A percentile compares a stretch with the other conserved stretches of the same genome.
These are phyloP conservation scores for Colletotrichum coccodes DNA, from an alignment of 2,329 filamentous ascomycete genomes.

Conservation along the genomic window DNA sequence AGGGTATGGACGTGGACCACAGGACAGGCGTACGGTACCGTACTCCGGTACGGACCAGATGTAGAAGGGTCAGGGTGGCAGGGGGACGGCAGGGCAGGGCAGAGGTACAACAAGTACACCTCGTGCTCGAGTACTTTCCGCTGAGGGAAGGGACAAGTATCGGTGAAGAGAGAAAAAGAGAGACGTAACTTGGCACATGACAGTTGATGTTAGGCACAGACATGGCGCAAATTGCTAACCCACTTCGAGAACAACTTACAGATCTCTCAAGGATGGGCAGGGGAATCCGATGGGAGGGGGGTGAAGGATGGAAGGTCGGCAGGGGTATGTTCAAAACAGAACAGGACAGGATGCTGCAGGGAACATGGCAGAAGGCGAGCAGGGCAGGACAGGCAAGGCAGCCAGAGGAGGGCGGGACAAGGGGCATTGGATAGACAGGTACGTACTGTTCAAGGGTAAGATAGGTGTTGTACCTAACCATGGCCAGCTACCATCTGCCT, in stretches of 20 bases:
- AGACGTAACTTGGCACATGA: constrained; percentile 34
- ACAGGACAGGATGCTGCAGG: constrained; percentile 8
- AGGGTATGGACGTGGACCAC: constrained; percentile 12
- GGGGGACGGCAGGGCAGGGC: not conserved
- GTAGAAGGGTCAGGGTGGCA: not conserved
- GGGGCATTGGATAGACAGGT: not conserved
- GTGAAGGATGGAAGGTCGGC: too few species aligned
- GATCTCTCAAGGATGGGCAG: constrained; percentile 29
- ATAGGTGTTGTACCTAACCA: not conserved
- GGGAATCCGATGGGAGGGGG: constrained; percentile 12
- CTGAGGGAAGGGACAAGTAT: constrained; percentile 25
- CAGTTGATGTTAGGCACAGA: constrained; percentile 31
- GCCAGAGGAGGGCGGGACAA: not conserved
- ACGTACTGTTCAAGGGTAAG: not conserved
- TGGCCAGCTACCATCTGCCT: not conserved
- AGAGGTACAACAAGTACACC: not conserved
- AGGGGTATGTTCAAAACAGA: constrained; percentile 12
- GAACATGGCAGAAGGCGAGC: not conserved
- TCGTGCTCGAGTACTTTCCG: constrained; percentile 6
- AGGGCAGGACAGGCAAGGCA: not conserved
- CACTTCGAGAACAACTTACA: constrained; percentile 32
- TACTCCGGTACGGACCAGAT: not conserved
- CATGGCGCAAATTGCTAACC: constrained; percentile 33
- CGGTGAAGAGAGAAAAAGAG: constrained; percentile 19
- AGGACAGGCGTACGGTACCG: not conserved